phyloP scores from a whole-genome alignment of 805 yeast genomes.

The Metahyphopichia silvanorum region DNA sequence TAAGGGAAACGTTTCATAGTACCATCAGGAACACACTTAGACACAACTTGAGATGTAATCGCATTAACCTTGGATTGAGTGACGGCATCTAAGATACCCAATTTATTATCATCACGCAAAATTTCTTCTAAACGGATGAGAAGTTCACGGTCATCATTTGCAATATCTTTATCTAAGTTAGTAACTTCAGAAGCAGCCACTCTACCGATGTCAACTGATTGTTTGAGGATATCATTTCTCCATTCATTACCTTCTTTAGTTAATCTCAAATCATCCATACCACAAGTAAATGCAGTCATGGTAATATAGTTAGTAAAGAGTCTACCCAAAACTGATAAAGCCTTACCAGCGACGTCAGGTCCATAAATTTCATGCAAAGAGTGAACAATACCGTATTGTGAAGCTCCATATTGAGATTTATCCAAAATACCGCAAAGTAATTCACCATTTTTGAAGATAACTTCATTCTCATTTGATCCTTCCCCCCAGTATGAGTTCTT shows the following conservation, averaged over 20 bases:
- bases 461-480: slow-evolving; percentile 80
- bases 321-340: slow-evolving; percentile 89
- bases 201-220: slow-evolving; percentile 80
- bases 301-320: slow-evolving; percentile 91
- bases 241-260: slow-evolving; percentile 87
- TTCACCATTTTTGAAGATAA: slow-evolving; percentile 82
- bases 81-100: slow-evolving; percentile 93
- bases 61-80: slow-evolving; percentile 89
- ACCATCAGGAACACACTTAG: slow-evolving; percentile 93
- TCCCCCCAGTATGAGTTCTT: slow-evolving; percentile 94
- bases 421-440: slow-evolving; percentile 90
- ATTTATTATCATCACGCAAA: slow-evolving; percentile 85
- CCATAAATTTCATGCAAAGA: slow-evolving; percentile 96
- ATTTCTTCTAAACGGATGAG: slow-evolving; percentile 89
- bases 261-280: slow-evolving; percentile 97
- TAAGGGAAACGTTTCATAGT: slow-evolving; percentile 93
- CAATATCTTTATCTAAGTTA: slow-evolving; percentile 58
- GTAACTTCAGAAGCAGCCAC: slow-evolving; percentile 94
- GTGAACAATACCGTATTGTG: slow-evolving; percentile 95
- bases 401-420: slow-evolving; percentile 97
- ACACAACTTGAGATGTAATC: slow-evolving; percentile 91
- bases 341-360: slow-evolving; percentile 81
- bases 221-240: slow-evolving; percentile 79
- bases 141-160: slow-evolving; percentile 65
- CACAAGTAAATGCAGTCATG: slow-evolving; percentile 95